Base-by-base conservation (phyloP, 306 rosid species). In the Cucurbita moschata region DNA sequence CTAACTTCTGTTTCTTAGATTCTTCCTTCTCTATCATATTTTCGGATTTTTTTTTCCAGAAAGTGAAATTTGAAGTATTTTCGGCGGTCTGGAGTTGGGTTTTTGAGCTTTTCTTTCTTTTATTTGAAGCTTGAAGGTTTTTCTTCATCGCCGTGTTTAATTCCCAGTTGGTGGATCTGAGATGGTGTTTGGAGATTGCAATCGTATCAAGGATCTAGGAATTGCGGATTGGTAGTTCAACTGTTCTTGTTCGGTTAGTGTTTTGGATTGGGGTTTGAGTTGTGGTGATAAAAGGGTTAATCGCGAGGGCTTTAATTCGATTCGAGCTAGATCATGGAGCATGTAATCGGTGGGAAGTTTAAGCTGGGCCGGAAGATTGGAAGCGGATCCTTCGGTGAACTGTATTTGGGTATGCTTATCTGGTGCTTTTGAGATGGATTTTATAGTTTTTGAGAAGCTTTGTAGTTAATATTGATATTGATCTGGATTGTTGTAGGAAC, bases 311-410 rank as follows among this genome's bases (percentile, higher is more conserved):
- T 77, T 52, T 71, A 58, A 66, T 78, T 75, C 71, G 39, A 77
- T 84, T 77, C 76, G 75, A 79, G 83, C 80, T 74, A 77, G 82
- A 87, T 79, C 85, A 93, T 93, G 98, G 97, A 93, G 68, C 96
- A 83, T 80, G 90, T 90, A 68, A 85, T 93, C 77, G 97, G 97
- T 49, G 97, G 94, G 59, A 93, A 93, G 82, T 93, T 88, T 84
- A 93, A 93, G 94, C 89, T 93, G 47, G 97, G 97, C 52, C 81
- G 97, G 84, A 93, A 90, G 88, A 93, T 93, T 81, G 98, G 98
- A 7, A 85, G 97, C 63, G 98, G 98, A 75, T 93, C 98, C 8
- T 93, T 90, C 81, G 98, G 98, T 60, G 97, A 93, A 58, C 94
- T 93, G 69, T 93, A 88, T 81, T 85, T 93, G 84, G 98, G 99